Evolutionary conservation across 495 filamentous ascomycete genomes (phyloP).

Genomic region (Neurospora sp.): DNA sequence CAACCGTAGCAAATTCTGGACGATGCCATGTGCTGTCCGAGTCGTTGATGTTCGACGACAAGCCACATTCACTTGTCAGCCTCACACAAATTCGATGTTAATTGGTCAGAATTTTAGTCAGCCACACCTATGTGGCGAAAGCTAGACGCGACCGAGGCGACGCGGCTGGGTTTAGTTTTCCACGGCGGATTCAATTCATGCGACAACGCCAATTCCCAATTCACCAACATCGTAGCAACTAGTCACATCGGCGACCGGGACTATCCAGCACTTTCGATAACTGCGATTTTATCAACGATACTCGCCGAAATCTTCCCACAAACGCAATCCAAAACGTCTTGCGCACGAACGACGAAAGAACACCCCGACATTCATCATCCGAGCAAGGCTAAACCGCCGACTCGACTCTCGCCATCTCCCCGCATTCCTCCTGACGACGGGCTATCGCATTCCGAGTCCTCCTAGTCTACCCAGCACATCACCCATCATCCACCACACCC

Average conservation of each 20-base stretch:
- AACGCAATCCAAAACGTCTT: neutral
- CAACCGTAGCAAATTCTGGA: conserved; percentile 3
- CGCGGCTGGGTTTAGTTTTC: neutral
- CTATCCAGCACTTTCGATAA: neutral
- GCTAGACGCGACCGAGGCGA: neutral
- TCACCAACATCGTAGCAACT: neutral
- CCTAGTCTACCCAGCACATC: neutral
- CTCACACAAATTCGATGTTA: neutral
- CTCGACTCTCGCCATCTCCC: neutral
- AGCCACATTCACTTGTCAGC: conserved; percentile 11
- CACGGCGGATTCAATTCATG: neutral
- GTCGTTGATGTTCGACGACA: neutral
- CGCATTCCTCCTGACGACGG: neutral
- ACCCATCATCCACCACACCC: neutral
- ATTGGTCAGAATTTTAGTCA: neutral
- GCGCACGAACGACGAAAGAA: neutral
- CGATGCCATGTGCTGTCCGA: conserved; percentile 3
- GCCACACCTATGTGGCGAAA: neutral
- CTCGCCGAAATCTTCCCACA: neutral
- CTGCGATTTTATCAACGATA: neutral
- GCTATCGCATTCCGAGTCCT: neutral
- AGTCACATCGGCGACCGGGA: neutral
- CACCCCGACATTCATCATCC: neutral
- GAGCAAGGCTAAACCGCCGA: neutral
- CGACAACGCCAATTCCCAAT: neutral